These are phyloP conservation scores for Colletotrichum caudatum DNA, from an alignment of 2,329 filamentous ascomycete species.

Conservation along the genomic window DNA sequence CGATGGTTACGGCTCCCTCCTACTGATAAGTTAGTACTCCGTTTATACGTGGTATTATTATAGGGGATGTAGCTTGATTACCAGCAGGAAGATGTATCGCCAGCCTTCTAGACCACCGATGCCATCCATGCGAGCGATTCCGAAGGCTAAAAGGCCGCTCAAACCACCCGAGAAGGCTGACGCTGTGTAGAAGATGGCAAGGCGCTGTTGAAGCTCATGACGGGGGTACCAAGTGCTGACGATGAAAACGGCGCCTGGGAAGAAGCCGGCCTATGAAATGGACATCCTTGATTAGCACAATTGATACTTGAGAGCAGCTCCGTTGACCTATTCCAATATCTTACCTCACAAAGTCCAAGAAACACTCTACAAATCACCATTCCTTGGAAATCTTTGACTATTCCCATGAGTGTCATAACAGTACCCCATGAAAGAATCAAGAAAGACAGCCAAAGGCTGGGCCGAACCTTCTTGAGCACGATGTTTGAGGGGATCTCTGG, in stretches of 20 bases:
- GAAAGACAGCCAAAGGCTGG: conserved; percentile 72
- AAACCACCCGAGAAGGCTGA: conserved; percentile 76
- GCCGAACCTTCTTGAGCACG: conserved; percentile 70
- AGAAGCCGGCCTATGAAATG: conserved; percentile 65
- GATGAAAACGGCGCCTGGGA: conserved; percentile 65
- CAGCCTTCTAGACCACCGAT: conserved; percentile 55
- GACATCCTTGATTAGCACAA: conserved; percentile 61
- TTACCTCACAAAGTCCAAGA: background rate
- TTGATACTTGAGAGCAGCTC: conserved; percentile 42
- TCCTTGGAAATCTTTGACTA: conserved; percentile 44
- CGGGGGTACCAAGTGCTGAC: conserved; percentile 64
- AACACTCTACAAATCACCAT: background rate
- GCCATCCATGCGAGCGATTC: conserved; percentile 65
- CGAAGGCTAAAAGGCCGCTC: conserved; percentile 68
- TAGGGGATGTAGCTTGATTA: too few relatives aligned
- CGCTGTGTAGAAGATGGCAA: conserved; percentile 74
- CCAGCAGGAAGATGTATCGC: conserved; percentile 50
- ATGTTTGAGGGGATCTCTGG: conserved; percentile 75
- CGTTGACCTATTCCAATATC: background rate
- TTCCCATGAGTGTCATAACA: conserved; percentile 44
- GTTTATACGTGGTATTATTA: too few relatives aligned
- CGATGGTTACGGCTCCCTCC: conserved; percentile 45
- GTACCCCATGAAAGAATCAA: conserved; percentile 67
- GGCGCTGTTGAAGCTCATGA: conserved; percentile 44
- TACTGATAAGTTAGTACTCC: too few relatives aligned